Conservation (phyloP, 2,329 filamentous ascomycete genomes). For the Arthrocladium fulminans region DNA sequence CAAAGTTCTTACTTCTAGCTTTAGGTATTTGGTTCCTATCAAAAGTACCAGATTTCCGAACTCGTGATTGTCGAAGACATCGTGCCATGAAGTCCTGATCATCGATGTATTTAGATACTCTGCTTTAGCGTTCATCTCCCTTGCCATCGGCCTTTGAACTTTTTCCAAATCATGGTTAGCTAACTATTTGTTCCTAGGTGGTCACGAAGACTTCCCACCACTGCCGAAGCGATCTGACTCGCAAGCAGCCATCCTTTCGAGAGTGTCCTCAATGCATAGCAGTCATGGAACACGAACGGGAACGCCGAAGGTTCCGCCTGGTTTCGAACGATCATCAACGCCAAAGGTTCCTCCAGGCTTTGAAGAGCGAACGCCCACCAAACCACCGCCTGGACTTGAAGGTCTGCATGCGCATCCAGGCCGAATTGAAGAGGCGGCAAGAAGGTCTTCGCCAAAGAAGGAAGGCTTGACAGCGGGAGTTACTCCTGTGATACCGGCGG, state of each 20-base stretch:
- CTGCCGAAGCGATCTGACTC: constrained; percentile 29
- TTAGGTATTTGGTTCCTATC: constrained; percentile 30
- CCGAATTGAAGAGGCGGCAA: constrained; percentile 38
- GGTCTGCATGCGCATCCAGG: constrained; percentile 42
- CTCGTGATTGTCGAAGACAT: constrained; percentile 16
- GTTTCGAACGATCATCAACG: constrained; percentile 9
- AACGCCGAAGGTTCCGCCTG: constrained; percentile 22
- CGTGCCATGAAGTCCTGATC: constrained; percentile 21
- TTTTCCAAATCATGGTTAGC: constrained; percentile 5
- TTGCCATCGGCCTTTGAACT: constrained; percentile 13
- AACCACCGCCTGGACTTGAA: constrained; percentile 17
- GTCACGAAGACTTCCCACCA: constrained; percentile 41
- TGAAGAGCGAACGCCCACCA: constrained; percentile 15
- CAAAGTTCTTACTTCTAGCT: constrained; percentile 36
- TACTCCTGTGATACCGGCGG: constrained; percentile 18
- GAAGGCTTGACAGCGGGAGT: constrained; percentile 28
- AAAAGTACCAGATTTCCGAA: constrained; percentile 26
- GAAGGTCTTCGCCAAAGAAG: constrained; percentile 25
- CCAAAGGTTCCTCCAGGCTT: constrained; percentile 17
- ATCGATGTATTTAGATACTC: constrained; percentile 15
- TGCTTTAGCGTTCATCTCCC: constrained; percentile 10
- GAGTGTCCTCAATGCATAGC: constrained; percentile 28
- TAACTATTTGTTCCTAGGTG: constrained; percentile 23
- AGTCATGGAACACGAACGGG: constrained; percentile 18
- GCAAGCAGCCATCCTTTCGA: constrained; percentile 29